Percentiles rank a stretch among this genome's conserved stretches.
These are phyloP conservation scores for Mycena indigotica DNA, from an alignment of 768 basidiomycete species.

Conservation along the genomic window DNA sequence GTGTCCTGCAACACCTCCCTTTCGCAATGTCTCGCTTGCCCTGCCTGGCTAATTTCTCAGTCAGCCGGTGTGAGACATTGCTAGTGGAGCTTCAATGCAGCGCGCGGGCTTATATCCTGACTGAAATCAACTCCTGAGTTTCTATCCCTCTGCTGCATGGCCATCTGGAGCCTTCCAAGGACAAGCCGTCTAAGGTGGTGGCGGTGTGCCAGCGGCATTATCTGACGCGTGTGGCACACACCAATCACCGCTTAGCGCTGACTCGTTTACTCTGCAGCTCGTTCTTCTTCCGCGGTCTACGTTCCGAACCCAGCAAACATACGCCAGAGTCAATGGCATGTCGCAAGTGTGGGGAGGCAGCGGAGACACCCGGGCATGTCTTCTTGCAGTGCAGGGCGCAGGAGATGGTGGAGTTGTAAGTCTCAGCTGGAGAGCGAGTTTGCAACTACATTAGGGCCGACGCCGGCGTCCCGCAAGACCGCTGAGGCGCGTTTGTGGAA, in stretches of 20 bases:
- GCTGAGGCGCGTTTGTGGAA: neutral
- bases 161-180: neutral
- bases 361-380: slow-evolving; percentile 8
- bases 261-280: neutral
- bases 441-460: neutral
- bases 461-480: neutral
- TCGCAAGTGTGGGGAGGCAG: slow-evolving; percentile 2
- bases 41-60: neutral
- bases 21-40: neutral
- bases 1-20: neutral
- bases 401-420: slow-evolving; percentile 1
- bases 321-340: neutral
- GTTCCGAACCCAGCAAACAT: neutral
- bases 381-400: slow-evolving; percentile 3
- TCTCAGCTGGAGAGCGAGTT: neutral
- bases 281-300: neutral
- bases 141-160: neutral
- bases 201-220: neutral
- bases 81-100: neutral
- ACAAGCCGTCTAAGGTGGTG: neutral
- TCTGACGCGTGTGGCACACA: neutral
- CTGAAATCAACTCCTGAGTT: neutral
- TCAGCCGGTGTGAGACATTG: neutral
- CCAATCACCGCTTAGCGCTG: neutral
- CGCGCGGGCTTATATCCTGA: neutral